Conservation (phyloP, 495 filamentous ascomycete species). For the Aspergillus biplanus region DNA sequence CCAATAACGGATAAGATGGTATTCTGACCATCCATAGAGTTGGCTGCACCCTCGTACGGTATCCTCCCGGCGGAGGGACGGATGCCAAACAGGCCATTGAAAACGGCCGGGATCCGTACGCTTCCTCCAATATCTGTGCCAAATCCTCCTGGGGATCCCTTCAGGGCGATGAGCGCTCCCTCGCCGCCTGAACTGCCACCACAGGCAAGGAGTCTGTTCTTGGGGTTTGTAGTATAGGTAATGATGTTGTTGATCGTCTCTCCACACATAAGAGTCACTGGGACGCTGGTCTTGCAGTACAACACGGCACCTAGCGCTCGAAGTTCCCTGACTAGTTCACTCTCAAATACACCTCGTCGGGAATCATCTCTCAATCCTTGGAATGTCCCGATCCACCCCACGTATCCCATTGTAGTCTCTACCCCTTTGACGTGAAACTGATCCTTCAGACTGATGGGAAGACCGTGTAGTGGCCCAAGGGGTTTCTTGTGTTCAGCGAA, state of each 20-base stretch:
- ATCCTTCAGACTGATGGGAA: conserved; percentile 71
- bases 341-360: conserved; percentile 42
- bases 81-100: conserved; percentile 64
- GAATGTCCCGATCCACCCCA: conserved; percentile 56
- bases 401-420: conserved; percentile 69
- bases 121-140: conserved; percentile 77
- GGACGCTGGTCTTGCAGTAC: conserved; percentile 69
- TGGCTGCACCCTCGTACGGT: conserved; percentile 48
- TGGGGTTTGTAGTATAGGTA: conserved; percentile 53
- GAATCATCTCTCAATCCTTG: conserved; percentile 50
- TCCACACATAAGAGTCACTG: conserved; percentile 61
- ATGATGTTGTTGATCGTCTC: conserved; percentile 64
- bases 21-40: conserved; percentile 63
- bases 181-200: conserved; percentile 69
- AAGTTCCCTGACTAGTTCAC: conserved; percentile 56
- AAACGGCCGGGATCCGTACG: conserved; percentile 67
- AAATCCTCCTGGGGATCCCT: conserved; percentile 58
- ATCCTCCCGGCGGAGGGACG: conserved; percentile 50
- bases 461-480: conserved; percentile 64
- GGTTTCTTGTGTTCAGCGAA: conserved; percentile 48
- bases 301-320: conserved; percentile 62
- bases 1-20: conserved; percentile 61
- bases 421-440: conserved; percentile 69
- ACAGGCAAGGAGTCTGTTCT: conserved; percentile 49
- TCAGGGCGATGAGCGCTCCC: conserved; percentile 58